A percentile compares a stretch with the other conserved stretches of the same genome.
Evolutionary conservation across 495 filamentous ascomycete genomes (phyloP).

Genomic region (Trichoderma gamsii): DNA sequence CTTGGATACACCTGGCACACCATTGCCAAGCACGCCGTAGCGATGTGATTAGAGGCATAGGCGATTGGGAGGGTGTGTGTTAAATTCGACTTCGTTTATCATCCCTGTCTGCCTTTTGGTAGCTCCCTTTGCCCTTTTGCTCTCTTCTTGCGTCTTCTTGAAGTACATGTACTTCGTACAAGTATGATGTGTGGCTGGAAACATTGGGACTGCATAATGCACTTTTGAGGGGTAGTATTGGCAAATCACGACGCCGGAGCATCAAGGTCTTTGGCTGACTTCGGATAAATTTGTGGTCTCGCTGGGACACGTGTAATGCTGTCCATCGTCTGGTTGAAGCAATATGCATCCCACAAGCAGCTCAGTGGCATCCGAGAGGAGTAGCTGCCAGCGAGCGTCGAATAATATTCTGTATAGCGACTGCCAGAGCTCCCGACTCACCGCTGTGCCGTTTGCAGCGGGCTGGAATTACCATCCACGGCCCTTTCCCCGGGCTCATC

Average conservation of each 20-base stretch:
- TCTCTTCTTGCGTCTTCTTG: neutral
- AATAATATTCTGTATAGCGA: neutral
- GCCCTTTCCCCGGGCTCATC: neutral
- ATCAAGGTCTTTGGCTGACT: neutral
- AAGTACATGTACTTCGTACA: neutral
- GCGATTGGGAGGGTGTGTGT: neutral
- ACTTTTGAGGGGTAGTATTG: neutral
- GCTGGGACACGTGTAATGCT: slow-evolving; percentile 6
- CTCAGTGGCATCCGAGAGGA: neutral
- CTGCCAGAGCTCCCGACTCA: neutral
- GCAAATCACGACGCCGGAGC: neutral
- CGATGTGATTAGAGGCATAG: neutral
- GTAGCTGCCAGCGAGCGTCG: neutral
- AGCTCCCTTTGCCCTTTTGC: neutral
- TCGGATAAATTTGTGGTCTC: neutral
- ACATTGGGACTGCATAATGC: neutral
- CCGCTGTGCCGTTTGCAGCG: neutral
- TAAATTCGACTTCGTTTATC: neutral
- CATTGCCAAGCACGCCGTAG: neutral
- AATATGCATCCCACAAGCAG: neutral
- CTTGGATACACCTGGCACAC: neutral
- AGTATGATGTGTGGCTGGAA: neutral
- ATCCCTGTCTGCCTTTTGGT: neutral
- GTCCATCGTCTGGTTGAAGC: neutral
- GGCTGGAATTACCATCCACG: neutral